phyloP scores from a whole-genome alignment of 2,329 filamentous ascomycete species.

The Colletotrichum lini region DNA sequence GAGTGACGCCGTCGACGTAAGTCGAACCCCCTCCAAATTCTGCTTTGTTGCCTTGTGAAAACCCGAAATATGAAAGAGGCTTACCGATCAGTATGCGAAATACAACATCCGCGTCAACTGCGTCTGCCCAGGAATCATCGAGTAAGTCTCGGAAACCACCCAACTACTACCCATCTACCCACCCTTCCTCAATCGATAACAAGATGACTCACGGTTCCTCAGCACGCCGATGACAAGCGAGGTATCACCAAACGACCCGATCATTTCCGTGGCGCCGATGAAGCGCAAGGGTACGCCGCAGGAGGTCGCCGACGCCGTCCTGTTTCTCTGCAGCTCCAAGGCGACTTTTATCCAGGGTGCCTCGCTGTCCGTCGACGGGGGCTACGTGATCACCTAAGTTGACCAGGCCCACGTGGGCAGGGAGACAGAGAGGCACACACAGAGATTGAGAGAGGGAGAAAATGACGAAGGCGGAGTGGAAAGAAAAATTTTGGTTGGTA shows the following conservation, averaged over 20 bases:
- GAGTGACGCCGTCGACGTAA: constrained; percentile 62
- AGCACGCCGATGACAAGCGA: constrained; percentile 60
- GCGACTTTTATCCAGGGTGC: constrained; percentile 62
- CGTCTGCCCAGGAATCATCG: constrained; percentile 62
- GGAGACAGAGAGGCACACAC: not conserved
- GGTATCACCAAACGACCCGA: constrained; percentile 52
- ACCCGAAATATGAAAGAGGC: too few relatives aligned
- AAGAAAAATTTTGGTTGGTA: not conserved
- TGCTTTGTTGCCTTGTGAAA: too few relatives aligned
- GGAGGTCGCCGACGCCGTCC: constrained; percentile 61
- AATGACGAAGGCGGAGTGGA: not conserved
- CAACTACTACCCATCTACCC: not conserved
- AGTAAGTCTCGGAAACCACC: constrained; percentile 45
- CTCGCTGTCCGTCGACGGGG: constrained; percentile 60
- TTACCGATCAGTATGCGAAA: constrained; percentile 55
- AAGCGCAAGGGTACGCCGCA: constrained; percentile 59
- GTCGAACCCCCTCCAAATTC: constrained; percentile 19
- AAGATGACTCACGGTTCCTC: not conserved
- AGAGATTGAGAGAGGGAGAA: not conserved
- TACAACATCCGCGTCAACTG: constrained; percentile 62
- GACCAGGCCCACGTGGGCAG: not conserved
- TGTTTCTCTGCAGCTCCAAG: constrained; percentile 61
- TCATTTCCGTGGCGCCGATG: constrained; percentile 54
- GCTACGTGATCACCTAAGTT: constrained; percentile 50
- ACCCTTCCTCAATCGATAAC: too few relatives aligned